Evolutionary conservation across 768 basidiomycete genomes (phyloP).

Genomic region (Rhizopogon vesiculosus): DNA sequence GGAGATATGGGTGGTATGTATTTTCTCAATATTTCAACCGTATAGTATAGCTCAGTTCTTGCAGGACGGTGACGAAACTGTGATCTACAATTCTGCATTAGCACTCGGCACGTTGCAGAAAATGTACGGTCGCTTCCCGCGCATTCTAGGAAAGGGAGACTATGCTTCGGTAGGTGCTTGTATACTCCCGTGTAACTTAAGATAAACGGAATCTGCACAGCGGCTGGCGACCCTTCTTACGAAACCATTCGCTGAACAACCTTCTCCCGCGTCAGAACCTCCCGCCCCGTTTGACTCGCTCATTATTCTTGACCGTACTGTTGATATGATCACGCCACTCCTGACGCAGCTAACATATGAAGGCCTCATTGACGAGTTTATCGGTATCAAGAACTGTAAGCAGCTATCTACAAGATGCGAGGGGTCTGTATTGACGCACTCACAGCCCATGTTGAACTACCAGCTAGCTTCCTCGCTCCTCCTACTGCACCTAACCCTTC

Average conservation of each 20-base stretch:
- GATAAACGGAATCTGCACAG: constrained; percentile 35
- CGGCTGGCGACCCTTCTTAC: constrained; percentile 70
- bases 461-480: constrained; percentile 60
- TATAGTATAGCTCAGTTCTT: neutral
- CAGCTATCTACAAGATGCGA: constrained; percentile 5
- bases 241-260: constrained; percentile 46
- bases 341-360: constrained; percentile 96
- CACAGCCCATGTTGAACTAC: constrained; percentile 77
- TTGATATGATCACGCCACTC: constrained; percentile 94
- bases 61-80: constrained; percentile 90
- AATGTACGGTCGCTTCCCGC: constrained; percentile 84
- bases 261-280: constrained; percentile 33
- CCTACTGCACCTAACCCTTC: constrained; percentile 40
- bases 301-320: constrained; percentile 84
- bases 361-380: constrained; percentile 89
- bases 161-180: constrained; percentile 57
- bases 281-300: constrained; percentile 76
- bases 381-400: constrained; percentile 87
- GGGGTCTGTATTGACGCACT: neutral
- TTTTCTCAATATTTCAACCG: neutral
- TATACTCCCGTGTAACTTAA: neutral
- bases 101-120: constrained; percentile 81
- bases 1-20: constrained; percentile 85
- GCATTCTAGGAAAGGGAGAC: constrained; percentile 92
- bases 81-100: constrained; percentile 84